Evolutionary conservation across 768 basidiomycete species (phyloP).

Genomic region (Agrocybe praecox): DNA sequence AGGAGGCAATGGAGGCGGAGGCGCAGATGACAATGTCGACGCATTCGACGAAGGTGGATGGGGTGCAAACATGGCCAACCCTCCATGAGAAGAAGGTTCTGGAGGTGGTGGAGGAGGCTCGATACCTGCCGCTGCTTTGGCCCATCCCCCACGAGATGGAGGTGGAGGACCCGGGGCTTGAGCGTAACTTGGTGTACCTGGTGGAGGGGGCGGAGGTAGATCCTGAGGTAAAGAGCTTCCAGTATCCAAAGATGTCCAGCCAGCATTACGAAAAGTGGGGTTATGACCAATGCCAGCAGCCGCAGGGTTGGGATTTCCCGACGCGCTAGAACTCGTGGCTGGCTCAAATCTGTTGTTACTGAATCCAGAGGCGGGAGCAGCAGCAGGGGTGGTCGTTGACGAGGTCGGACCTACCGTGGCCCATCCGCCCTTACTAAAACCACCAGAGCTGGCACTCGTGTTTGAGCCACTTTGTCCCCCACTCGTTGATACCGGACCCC

Average conservation of each 20-base stretch:
- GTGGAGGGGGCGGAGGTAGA: conserved; percentile 19
- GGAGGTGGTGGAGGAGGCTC: not conserved
- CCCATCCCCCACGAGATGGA: conserved; percentile 2
- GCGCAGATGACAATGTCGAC: not conserved
- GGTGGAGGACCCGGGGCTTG: conserved; percentile 1
- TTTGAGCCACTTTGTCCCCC: conserved; percentile 18
- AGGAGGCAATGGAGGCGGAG: conserved; percentile 3
- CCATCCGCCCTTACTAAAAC: conserved; percentile 54
- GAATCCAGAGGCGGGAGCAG: conserved; percentile 13
- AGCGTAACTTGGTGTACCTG: not conserved
- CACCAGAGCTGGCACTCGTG: conserved; percentile 16
- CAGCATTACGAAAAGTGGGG: conserved; percentile 46
- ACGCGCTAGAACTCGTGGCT: conserved; percentile 1
- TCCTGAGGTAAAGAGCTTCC: conserved; percentile 32
- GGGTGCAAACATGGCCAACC: not conserved
- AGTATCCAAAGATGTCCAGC: conserved; percentile 70
- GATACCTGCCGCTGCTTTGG: not conserved
- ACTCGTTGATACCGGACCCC: conserved; percentile 42
- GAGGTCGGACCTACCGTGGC: conserved; percentile 38
- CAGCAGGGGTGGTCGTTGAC: conserved; percentile 1
- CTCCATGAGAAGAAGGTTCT: conserved; percentile 6
- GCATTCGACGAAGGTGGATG: not conserved
- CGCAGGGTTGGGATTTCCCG: not conserved
- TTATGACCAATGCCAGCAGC: conserved; percentile 7
- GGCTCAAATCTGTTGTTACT: conserved; percentile 5